Conservation (phyloP, 2,329 filamentous ascomycete species). For the Colletotrichum cuscutae region DNA sequence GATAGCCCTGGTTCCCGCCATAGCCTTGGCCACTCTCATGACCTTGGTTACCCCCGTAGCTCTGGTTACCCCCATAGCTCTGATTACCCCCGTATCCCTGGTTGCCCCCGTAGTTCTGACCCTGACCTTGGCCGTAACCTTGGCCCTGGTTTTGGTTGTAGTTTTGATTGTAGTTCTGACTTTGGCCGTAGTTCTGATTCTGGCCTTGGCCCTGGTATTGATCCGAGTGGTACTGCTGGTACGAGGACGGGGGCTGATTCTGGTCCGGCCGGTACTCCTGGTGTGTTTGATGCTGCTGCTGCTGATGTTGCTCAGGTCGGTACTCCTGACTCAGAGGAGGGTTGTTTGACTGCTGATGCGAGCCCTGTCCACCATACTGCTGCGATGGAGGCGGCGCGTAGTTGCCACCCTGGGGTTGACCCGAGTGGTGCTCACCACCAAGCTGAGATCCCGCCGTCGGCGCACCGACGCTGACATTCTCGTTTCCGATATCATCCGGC, state of each 20-base stretch:
- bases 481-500: constrained; percentile 58
- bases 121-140: neutral
- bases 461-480: constrained; percentile 54
- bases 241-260: constrained; percentile 31
- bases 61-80: constrained; percentile 24
- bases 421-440: constrained; percentile 44
- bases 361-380: constrained; percentile 35
- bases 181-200: constrained; percentile 10
- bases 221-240: constrained; percentile 36
- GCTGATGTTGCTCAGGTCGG: constrained; percentile 23
- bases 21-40: constrained; percentile 36
- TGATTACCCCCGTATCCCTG: constrained; percentile 32
- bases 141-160: constrained; percentile 31
- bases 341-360: constrained; percentile 41
- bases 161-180: constrained; percentile 12
- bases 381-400: constrained; percentile 35
- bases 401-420: constrained; percentile 38
- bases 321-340: constrained; percentile 37
- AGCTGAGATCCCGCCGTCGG: constrained; percentile 45
- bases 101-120: constrained; percentile 26
- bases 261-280: constrained; percentile 35
- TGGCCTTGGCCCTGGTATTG: constrained; percentile 34
- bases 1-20: constrained; percentile 34
- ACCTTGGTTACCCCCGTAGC: constrained; percentile 27
- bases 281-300: constrained; percentile 12